phyloP scores from a whole-genome alignment of 2,329 filamentous ascomycete genomes.

The Aspergillus alliaceus region DNA sequence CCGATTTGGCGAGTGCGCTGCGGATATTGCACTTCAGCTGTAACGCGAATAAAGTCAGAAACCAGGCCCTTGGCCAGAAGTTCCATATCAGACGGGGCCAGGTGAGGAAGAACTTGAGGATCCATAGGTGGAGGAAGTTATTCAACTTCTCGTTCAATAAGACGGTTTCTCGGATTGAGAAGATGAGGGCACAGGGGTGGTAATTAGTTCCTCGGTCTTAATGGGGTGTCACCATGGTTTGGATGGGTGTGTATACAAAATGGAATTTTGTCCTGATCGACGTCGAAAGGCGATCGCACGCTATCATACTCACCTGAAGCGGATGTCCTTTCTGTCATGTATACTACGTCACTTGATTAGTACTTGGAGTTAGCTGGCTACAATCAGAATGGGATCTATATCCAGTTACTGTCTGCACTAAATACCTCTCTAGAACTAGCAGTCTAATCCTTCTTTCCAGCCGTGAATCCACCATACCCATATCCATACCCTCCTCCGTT shows the following conservation, averaged over 20 bases:
- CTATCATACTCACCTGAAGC: neutral
- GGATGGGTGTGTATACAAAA: constrained; percentile 1
- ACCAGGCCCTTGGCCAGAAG: constrained; percentile 34
- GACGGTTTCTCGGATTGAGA: constrained; percentile 43
- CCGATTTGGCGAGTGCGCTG: constrained; percentile 31
- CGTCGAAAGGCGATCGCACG: neutral
- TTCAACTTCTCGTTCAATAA: constrained; percentile 46
- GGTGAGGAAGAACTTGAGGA: constrained; percentile 40
- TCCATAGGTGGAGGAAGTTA: constrained; percentile 43
- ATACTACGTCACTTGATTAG: constrained; percentile 8
- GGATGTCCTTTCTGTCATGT: constrained; percentile 11
- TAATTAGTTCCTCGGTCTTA: constrained; percentile 21
- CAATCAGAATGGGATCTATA: constrained; percentile 1
- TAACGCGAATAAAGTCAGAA: constrained; percentile 33
- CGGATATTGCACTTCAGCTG: constrained; percentile 27
- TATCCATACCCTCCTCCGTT: constrained; percentile 26
- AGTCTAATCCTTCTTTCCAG: constrained; percentile 42
- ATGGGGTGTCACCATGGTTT: neutral
- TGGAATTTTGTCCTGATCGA: neutral
- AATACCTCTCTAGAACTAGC: constrained; percentile 16
- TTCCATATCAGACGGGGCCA: constrained; percentile 45
- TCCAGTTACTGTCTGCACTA: constrained; percentile 4
- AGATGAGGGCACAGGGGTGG: constrained; percentile 49
- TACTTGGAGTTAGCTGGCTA: constrained; percentile 3
- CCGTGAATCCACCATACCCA: constrained; percentile 40